Evolutionary conservation across 345 rosid genomes (phyloP).

Genomic region (Salix purpurea): DNA sequence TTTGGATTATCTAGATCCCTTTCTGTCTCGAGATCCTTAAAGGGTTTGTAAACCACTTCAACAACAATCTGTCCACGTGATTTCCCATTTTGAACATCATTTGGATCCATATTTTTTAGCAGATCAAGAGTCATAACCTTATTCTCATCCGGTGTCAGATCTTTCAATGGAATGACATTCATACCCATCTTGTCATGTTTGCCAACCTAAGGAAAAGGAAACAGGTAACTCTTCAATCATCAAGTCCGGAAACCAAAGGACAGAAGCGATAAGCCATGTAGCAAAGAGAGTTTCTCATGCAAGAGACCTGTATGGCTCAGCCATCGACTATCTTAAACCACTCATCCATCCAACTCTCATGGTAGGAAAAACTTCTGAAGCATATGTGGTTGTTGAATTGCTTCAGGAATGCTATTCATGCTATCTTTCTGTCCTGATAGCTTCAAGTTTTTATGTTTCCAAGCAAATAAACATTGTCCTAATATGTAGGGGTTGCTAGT

Average conservation of each 20-base stretch:
- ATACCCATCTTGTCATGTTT: conserved; percentile 95
- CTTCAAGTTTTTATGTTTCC: too few species aligned
- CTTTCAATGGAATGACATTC: conserved; percentile 73
- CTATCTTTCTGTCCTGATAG: too few species aligned
- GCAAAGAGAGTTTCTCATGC: too few species aligned
- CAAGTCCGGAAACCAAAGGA: not conserved
- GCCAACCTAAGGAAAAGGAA: conserved; percentile 48
- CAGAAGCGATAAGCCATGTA: not conserved
- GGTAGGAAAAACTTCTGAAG: not conserved
- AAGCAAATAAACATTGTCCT: too few species aligned
- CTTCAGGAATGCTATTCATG: too few species aligned
- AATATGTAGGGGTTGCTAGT: too few species aligned
- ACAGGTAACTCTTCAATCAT: not conserved
- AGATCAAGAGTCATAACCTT: conserved; percentile 65
- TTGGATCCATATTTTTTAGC: conserved; percentile 61
- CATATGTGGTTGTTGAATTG: too few species aligned
- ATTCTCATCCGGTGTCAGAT: conserved; percentile 61
- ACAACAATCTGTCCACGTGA: conserved; percentile 66
- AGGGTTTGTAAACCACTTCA: conserved; percentile 72
- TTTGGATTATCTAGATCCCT: conserved; percentile 46
- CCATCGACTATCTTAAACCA: too few species aligned
- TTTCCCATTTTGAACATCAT: conserved; percentile 58
- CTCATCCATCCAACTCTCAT: not conserved
- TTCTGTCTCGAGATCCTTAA: conserved; percentile 55
- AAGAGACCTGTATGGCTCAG: too few species aligned